Evolutionary conservation across 345 rosid genomes (phyloP), one percentile per base, ranked within the genome.

Genomic region (Conringia planisiliqua): DNA sequence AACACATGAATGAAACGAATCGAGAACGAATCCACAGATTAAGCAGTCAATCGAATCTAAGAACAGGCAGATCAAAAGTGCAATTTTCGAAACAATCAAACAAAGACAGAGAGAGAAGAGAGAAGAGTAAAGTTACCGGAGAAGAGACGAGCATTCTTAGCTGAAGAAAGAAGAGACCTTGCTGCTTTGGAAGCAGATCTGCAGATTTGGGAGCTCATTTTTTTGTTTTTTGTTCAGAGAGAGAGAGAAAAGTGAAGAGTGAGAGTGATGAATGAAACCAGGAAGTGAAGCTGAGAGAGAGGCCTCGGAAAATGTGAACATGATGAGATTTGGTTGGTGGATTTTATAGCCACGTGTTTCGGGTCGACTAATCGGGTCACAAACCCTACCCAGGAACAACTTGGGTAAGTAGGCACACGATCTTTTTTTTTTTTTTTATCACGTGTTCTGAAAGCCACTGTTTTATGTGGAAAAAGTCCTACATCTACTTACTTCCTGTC

Each of bases 131-230:
- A 48, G 20, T 26, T 68, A 88, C 91, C 93, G 6, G 92, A 80
- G 95, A 73, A 86, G 70, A 83, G 79, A 26, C 91, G 87, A 50
- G 91, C 77, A 81, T 66, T 74, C 82, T 84, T 91, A 46, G 96
- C 75, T 64, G 94, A 88, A 4, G 92, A 82, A 51, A 84, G 88
- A 75, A 91, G 85, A 76, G 93, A 85, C 86, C 89, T 86, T 7
- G 91, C 87, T 47, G 92, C 90, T 78, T 80, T 86, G 54, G 93
- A 90, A 81, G 87, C 92, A 77, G 93, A 89, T 87, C 96, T 87
- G 83, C 65, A 79, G 56, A 89, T 80, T 80, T 80, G 90, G 39
- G 91, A 82, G 79, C 90, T 89, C 99, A 92, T 93, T 12, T 73
- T 84, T 55, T n/a, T n/a, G 16, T 26, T 89, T 14, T 9, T 5